Base-by-base conservation (phyloP, 139 green algal genomes). In the Cymbomonas tetramitiformis region DNA sequence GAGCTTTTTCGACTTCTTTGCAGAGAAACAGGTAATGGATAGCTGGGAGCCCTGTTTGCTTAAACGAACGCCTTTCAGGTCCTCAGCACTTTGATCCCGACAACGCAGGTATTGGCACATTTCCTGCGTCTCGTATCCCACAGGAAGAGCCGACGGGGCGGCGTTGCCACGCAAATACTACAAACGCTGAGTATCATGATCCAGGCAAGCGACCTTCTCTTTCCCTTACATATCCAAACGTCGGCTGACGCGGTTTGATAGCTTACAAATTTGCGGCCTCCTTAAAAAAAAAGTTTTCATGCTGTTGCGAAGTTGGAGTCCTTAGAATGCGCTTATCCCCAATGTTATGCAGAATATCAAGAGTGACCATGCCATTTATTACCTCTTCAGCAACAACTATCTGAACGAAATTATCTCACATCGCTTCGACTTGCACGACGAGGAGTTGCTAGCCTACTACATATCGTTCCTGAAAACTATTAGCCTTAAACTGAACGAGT, bases 381-480 rank as follows among this genome's bases (percentile, higher is more conserved):
- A 93, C 67, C 73, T 98, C 56, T 96, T 98, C 72, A 80, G 55
- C 65, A 95, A 95, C 68, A 90, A 96, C 71, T 82, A 96, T 64
- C 76, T 98, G 43, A 97, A 97, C 77, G 81, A 89, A 48, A 87
- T 97, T 24, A 78, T 94, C 8, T 52, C 61, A 24, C 71, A 93
- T 55, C 56, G 67, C 32, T 93, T 95, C 53, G 83, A 98, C 72
- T 96, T 96, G 54, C 74, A 87, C 2, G 86, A 98, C 51, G 90
- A 98, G 39, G 90, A 98, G 68, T 72, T 96, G 40, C 75, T 95
- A 46, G 90, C 82, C 30, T 95, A 90, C 72, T 98, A 93, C 72
- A 90, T 98, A 46, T 90, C 86, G 26, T 87, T 98, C 54, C 76
- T 98, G 19, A 96, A 96, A 63, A 86, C 86, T 31, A 89, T 98